A percentile compares a stretch with the other conserved stretches of the same genome.
phyloP scores from a whole-genome alignment of 495 filamentous ascomycete genomes.

The Entonaema liquescens region DNA sequence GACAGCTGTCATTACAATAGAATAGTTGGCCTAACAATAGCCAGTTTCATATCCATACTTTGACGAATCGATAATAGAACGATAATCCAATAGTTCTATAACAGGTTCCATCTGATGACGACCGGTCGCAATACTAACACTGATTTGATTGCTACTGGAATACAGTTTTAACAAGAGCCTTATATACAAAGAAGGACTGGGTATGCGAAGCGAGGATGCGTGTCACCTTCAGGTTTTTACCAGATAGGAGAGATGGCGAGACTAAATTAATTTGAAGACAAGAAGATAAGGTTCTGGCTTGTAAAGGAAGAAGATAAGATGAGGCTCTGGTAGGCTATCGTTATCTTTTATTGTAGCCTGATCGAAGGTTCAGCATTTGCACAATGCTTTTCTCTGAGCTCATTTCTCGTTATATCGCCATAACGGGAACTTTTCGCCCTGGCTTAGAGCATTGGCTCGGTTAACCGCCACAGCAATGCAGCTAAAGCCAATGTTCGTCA shows the following conservation, averaged over 20 bases:
- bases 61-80: neutral
- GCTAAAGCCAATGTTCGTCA: neutral
- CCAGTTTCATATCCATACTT: neutral
- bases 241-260: neutral
- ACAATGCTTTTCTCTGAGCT: conserved; percentile 26
- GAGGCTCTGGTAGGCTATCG: conserved; percentile 27
- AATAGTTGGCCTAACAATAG: neutral
- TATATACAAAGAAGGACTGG: neutral
- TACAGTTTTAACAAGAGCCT: neutral
- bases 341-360: conserved; percentile 10
- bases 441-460: neutral
- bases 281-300: neutral
- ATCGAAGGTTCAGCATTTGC: conserved; percentile 19
- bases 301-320: neutral
- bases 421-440: neutral
- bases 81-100: neutral
- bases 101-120: neutral
- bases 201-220: neutral
- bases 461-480: neutral
- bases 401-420: neutral
- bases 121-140: neutral
- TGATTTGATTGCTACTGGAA: neutral
- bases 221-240: neutral
- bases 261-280: neutral
- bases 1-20: neutral